phyloP scores from a whole-genome alignment of 1,284 basidiomycete genomes.

The Meripilus lineatus region DNA sequence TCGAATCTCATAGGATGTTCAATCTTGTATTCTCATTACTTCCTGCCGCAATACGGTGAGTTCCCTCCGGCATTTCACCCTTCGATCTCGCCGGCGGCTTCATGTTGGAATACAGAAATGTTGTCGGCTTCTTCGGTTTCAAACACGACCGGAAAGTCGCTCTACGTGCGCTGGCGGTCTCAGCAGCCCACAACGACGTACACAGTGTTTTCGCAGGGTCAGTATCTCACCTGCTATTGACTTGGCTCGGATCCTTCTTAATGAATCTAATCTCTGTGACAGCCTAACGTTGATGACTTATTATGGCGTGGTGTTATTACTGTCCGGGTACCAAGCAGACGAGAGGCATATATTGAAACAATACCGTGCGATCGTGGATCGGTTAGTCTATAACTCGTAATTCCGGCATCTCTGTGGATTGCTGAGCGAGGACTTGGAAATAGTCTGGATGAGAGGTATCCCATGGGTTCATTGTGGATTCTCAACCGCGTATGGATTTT shows the following conservation, averaged over 20 bases:
- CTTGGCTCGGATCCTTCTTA: not conserved
- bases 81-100: not conserved
- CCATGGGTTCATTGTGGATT: constrained; percentile 69
- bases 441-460: constrained; percentile 54
- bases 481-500: constrained; percentile 57
- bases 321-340: constrained; percentile 71
- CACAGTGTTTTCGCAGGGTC: constrained; percentile 73
- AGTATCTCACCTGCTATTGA: constrained; percentile 12
- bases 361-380: constrained; percentile 58
- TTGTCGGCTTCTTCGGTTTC: constrained; percentile 73
- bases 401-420: constrained; percentile 9
- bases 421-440: no score
- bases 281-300: constrained; percentile 80
- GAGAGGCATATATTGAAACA: constrained; percentile 58
- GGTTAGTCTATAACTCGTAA: constrained; percentile 32
- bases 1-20: constrained; percentile 55
- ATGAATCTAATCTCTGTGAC: not conserved
- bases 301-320: constrained; percentile 62
- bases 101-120: constrained; percentile 37
- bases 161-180: constrained; percentile 60
- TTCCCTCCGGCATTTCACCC: constrained; percentile 6
- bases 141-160: constrained; percentile 65
- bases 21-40: constrained; percentile 74
- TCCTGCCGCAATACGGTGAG: constrained; percentile 63
- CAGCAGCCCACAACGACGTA: constrained; percentile 60